Base-by-base conservation (phyloP, 129 eudicot species). In the Erigeron canadensis region DNA sequence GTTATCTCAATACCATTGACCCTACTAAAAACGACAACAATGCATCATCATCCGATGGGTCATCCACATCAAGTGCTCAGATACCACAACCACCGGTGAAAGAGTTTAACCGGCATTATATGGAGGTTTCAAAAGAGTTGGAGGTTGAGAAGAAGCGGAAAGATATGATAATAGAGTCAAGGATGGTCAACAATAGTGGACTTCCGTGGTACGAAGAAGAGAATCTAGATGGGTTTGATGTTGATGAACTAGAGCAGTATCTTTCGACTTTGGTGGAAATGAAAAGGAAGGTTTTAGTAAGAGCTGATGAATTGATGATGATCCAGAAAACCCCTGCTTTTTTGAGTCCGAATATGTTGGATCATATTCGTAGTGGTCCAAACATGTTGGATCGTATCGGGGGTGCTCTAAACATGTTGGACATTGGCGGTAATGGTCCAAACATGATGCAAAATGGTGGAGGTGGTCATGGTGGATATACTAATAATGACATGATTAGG, bases 251-350 rank as follows among this genome's bases (percentile, higher is more conserved):
- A 54, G 43, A 76, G 28, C 54, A 69, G 53, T 77, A 58, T 69
- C 34, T 77, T 1, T 46, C 8, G 43, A 15, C 81, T 15, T 58
- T 77, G 70, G 81, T 58, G 11, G 81, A 77, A 39, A 45, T 69
- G 7, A 68, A 48, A 64, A 69, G 70, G 70, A 77, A 69, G 75
- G 81, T 77, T 13, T 15, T 77, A 11, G 64, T 69, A 1, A 62
- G 81, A 19, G 81, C 70, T 6, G 81, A 77, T 47, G 81, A 77
- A 4, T 57, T 77, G 54, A 77, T 69, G 81, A 77, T 76, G 70
- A 69, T 68, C 19, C 46, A n/a, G 70, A 67, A 67, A 8, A 23
- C 67, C 67, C 80, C 74, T 45, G 0, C 47, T 16, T 55, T 56
- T 37, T 38, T 75, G 45, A 67, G 79, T 22, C 65, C 59, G 58